Base-by-base conservation (phyloP, 257 asterid genomes). In the Solanum piurae region DNA sequence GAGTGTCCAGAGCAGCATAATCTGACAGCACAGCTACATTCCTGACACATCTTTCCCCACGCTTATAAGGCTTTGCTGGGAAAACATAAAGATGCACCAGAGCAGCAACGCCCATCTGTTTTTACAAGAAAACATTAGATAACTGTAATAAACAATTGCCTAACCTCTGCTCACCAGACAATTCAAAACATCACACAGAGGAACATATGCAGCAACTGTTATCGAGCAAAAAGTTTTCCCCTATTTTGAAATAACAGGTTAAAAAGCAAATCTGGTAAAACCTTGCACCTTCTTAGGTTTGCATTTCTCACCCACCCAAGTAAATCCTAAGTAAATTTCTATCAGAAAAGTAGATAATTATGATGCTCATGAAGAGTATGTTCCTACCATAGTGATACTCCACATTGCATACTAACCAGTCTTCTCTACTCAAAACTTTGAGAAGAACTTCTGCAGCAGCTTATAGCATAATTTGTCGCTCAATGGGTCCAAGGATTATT, bases 71-170 rank as follows among this genome's bases (percentile, higher is more conserved):
- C 60, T 79, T 91, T 38, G 98, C 98, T 40, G 99, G 98, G 93
- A 97, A 97, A 86, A 94, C 98, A 89, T 94, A 95, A 66, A 97
- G 96, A 92, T 97, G 99, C 79, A 97, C 95, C 87, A 97, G 93
- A 88, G 99, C 98, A 91, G 99, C 99, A 90, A 97, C 72, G 73
- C 99, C 99, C 99, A 97, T 97, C 98, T 97, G 93, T 89, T 91
- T 86, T 79, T 83, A 89, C 87, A 90, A 88, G 49, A 83, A 55
- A n/a, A 83, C 60, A 84, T 87, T 86, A 85, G 89, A 88, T 16
- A 87, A 69, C 80, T 86, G 23, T 73, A 62, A 34, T 55, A 86
- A 72, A 77, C 36, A 84, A 74, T 88, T 69, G 31, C 62, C 86
- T 20, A 46, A 80, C 40, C 18, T 80, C 42, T 44, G 68, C 13